Evolutionary conservation across 2,329 filamentous ascomycete genomes (phyloP), one percentile per base, ranked within the genome.

Genomic region (Aspergillus luchuensis): DNA sequence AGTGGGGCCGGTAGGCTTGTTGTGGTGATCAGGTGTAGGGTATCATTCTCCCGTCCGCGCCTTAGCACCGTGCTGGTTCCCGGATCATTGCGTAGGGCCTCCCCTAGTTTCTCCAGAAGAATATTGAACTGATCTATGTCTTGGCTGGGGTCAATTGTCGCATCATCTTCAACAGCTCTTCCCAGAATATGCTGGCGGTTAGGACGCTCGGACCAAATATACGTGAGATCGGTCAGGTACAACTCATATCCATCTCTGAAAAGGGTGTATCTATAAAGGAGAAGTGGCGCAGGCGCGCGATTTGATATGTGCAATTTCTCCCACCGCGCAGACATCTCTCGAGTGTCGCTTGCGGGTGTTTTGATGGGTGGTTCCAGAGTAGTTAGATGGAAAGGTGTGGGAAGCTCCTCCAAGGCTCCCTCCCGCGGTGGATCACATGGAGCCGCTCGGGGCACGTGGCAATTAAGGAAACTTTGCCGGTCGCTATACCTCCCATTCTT

Each of bases 71-170:
- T 72, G 17, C 59, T 72, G 66, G 66, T 77, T 67, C 64, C 69
- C 8, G 71, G 55, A 41, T 69, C 63, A 43, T 73, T 71, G 36
- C 66, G 59, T 10, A 89, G 67, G 15, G 84, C 81, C 63, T 80
- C 78, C 33, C 75, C 68, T 52, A 89, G 78, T 66, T 85, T 85
- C n/a, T 81, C 74, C 8, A 88, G 74, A 2, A 89, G 76, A 15
- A 87, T 81, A 28, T 74, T 68, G 59, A 85, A 79, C 67, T 89
- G 86, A n/a, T 80, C 75, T 6, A 76, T 69, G 63, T 84, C 83
- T 71, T 85, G 82, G 66, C 80, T 83, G 2, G 87, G 84, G 70
- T 88, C 86, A 60, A 89, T 87, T 19, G 82, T 85, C 15, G 84
- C 82, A 47, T 79, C 77, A 55, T 78, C 72, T 11, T 80, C 70